Evolutionary conservation across 805 yeast genomes (phyloP), one percentile per base, ranked within the genome.

Genomic region (Aciculoconidium aculeatum): DNA sequence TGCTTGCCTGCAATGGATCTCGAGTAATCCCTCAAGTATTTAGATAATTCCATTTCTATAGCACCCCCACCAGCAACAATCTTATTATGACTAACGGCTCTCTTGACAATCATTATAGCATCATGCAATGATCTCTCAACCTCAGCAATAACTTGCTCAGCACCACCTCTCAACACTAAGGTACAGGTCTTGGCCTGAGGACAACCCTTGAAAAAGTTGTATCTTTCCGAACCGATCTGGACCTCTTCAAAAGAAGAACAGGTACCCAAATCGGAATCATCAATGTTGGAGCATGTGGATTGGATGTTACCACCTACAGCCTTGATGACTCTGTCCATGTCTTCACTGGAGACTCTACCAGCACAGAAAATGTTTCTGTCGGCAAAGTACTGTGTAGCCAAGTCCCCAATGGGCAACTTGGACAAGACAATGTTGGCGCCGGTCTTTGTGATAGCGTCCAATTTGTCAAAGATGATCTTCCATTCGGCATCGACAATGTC

Each of bases 31-130:
- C 98, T 75, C 45, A 92, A 69, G 54, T 82, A 76, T 54, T 77
- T 85, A 21, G 96, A 87, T 22, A 92, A 51, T 53, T 92, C 97
- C 98, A 92, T 92, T 61, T 92, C 98, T 40, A 87, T 81, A 19
- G 99, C 99, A 40, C 99, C 99, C 41, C 99, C 99, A 39, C 99
- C 99, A 9, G 95, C 97, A 34, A 92, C 98, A 42, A 92, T 77
- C 16, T 75, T 65, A 49, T 78, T 81, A 53, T 88, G 88, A 50
- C 83, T 79, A 23, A 92, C 76, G 2, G 97, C 94, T 47, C 98
- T 74, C 62, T 88, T 90, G 25, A 90, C 97, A 55, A 92, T 88
- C 98, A 90, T 90, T 28, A 92, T 86, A 28, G 98, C 98, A 62
- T 92, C 99, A 52, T 92, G 97, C 43, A 92, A 68, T 2, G 96